Conservation (phyloP, 164 flowering plant species). For the Chloranthus sessilifolius region DNA sequence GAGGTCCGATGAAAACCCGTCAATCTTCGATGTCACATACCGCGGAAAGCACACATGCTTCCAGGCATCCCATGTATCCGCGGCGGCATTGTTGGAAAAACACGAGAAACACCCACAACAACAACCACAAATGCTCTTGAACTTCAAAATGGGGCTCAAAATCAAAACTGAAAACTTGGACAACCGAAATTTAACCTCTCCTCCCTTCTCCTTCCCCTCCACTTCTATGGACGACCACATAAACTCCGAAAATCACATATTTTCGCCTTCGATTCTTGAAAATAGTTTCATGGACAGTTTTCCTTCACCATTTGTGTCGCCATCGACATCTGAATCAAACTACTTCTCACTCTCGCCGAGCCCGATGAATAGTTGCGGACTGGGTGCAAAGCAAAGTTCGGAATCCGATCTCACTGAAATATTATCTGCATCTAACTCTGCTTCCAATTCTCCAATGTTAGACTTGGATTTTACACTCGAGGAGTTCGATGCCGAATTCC, state of each 20-base stretch:
- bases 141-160: constrained; percentile 25
- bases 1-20: constrained; percentile 73
- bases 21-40: constrained; percentile 68
- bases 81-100: constrained; percentile 4
- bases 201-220: constrained; percentile 37
- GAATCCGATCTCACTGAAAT: constrained; percentile 45
- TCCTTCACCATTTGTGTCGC: constrained; percentile 45
- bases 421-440: constrained; percentile 56
- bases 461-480: constrained; percentile 43
- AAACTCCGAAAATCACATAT: constrained; percentile 19
- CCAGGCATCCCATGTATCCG: constrained; percentile 20
- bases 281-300: constrained; percentile 22
- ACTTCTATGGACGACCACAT: constrained; percentile 11
- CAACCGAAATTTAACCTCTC: constrained; percentile 18
- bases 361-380: constrained; percentile 30
- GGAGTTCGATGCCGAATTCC: constrained; percentile 39
- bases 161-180: constrained; percentile 35
- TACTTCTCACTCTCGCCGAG: constrained; percentile 34
- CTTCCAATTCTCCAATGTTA: constrained; percentile 54
- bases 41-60: constrained; percentile 68
- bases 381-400: constrained; percentile 5
- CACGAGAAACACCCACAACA: constrained; percentile 12
- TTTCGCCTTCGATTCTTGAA: constrained; percentile 18
- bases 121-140: constrained; percentile 22
- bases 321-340: constrained; percentile 58